Conservation (phyloP, 768 basidiomycete species). For the Tricholoma flavovirens region DNA sequence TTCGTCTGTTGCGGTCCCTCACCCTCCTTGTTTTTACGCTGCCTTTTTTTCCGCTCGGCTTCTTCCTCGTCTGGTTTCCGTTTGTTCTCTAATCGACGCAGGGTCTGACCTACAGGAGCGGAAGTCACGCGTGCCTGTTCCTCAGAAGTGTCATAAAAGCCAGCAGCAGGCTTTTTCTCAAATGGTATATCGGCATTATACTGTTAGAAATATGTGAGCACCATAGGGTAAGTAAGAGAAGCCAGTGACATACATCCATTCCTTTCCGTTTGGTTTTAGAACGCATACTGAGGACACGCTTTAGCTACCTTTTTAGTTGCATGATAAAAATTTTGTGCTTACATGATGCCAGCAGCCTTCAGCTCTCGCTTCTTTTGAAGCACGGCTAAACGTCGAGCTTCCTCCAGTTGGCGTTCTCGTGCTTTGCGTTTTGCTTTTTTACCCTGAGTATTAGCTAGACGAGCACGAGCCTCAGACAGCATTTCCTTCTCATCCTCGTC, state of each 20-base stretch:
- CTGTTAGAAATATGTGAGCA: constrained; percentile 32
- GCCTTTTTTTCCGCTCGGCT: constrained; percentile 86
- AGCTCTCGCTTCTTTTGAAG: constrained; percentile 97
- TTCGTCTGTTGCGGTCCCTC: constrained; percentile 74
- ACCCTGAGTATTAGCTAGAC: constrained; percentile 97
- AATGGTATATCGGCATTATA: constrained; percentile 99
- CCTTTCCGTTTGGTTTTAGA: constrained; percentile 94
- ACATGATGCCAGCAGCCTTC: constrained; percentile 98
- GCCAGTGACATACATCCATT: constrained; percentile 73
- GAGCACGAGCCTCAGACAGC: constrained; percentile 96
- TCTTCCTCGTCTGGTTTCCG: constrained; percentile 92
- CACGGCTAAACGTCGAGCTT: constrained; percentile 89
- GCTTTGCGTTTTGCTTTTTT: constrained; percentile 99
- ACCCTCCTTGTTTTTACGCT: constrained; percentile 62
- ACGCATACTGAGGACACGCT: constrained; percentile 57
- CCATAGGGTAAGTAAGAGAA: not conserved
- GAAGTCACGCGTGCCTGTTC: constrained; percentile 82
- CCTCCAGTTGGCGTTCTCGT: constrained; percentile 93
- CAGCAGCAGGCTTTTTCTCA: constrained; percentile 92
- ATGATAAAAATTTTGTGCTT: constrained; percentile 21
- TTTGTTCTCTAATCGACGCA: constrained; percentile 93
- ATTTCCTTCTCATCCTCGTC: constrained; percentile 99
- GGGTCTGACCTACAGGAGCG: constrained; percentile 88
- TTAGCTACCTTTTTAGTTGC: constrained; percentile 2
- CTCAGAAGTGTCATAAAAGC: constrained; percentile 95